phyloP scores from a whole-genome alignment of 371 early-diverging fungal genomes.

The Nematocida sp. region DNA sequence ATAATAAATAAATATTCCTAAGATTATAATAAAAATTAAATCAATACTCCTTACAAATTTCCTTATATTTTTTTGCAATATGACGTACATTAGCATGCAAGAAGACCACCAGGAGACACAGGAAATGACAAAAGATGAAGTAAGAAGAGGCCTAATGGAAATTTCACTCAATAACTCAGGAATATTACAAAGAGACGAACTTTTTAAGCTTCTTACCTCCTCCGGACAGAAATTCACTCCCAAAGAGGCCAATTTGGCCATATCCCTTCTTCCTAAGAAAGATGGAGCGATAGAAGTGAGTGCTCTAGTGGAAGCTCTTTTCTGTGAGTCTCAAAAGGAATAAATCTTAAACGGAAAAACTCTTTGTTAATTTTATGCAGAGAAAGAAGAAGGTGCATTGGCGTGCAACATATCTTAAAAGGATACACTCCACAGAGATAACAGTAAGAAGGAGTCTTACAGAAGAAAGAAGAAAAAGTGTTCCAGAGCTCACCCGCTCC shows the following conservation, averaged over 20 bases:
- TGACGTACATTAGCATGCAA: conserved; percentile 44
- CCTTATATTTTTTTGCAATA: conserved; percentile 1
- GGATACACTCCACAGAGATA: conserved; percentile 42
- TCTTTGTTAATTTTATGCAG: not conserved
- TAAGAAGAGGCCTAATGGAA: conserved; percentile 6
- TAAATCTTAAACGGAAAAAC: not conserved
- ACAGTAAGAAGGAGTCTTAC: not conserved
- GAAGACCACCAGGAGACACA: not conserved
- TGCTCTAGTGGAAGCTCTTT: not conserved
- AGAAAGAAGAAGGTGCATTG: conserved; percentile 29
- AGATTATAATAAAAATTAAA: not conserved
- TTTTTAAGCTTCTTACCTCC: conserved; percentile 27
- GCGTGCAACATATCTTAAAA: conserved; percentile 18
- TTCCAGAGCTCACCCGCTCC: not conserved
- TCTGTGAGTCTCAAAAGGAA: not conserved
- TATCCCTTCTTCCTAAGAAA: conserved; percentile 29
- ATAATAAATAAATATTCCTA: not conserved
- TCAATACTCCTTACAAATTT: not conserved
- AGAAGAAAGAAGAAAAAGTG: not conserved
- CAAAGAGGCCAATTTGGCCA: conserved; percentile 34
- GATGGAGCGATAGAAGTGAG: conserved; percentile 3
- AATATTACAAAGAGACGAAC: conserved; percentile 26
- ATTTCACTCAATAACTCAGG: conserved; percentile 1
- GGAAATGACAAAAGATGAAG: conserved; percentile 19
- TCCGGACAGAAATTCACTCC: conserved; percentile 19